Evolutionary conservation across 2,329 filamentous ascomycete species (phyloP), one percentile per base, ranked within the genome.

Genomic region (Neofusicoccum cordaticola): DNA sequence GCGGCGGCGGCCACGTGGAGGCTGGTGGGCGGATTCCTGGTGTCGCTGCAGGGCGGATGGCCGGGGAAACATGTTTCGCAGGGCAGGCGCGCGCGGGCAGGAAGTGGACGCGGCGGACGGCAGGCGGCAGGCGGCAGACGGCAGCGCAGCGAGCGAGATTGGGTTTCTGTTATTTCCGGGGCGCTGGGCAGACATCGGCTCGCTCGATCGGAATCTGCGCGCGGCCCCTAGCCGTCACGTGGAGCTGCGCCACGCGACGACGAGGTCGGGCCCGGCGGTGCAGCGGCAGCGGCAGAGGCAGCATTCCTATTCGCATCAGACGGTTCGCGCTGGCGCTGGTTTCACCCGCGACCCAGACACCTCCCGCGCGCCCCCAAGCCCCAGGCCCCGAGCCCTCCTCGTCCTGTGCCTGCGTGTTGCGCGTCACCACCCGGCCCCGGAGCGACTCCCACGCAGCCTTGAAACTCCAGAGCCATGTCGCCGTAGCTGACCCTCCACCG

Each of bases 401-500:
- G 3, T n/a, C 13, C 42, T 45, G 8, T 51, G 12, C 31, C 50
- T 39, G 50, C 22, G 22, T 39, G 31, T 39, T 37, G 39, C 53
- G 39, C 53, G 27, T 31, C 53, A 17, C 19, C 53, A 35, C 11
- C 31, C 8, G 34, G 42, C 42, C 22, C 41, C 53, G 8, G 37
- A 34, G 56, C 19, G 42, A 37, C 41, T 9, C 37, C 37, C 11
- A 11, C 37, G 37, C 37, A 39, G 37, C 37, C 37, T 9, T 39
- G 13, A 13, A 17, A 17, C 42, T 34, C 41, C n/a, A 5, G 27
- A 22, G 56, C 56, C 56, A 53, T 63, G 61, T 56, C 50, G 61
- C 61, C 48, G 34, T 53, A 63, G 61, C 48, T 44, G n/a, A 37
- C 47, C 50, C 50, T 22, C 61, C 27, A 35, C 41, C 56, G 42